A percentile compares a stretch with the other conserved stretches of the same genome.
Conservation (phyloP, 202 grass and related monocot genomes). For the Dendrocalamus latiflorus region DNA sequence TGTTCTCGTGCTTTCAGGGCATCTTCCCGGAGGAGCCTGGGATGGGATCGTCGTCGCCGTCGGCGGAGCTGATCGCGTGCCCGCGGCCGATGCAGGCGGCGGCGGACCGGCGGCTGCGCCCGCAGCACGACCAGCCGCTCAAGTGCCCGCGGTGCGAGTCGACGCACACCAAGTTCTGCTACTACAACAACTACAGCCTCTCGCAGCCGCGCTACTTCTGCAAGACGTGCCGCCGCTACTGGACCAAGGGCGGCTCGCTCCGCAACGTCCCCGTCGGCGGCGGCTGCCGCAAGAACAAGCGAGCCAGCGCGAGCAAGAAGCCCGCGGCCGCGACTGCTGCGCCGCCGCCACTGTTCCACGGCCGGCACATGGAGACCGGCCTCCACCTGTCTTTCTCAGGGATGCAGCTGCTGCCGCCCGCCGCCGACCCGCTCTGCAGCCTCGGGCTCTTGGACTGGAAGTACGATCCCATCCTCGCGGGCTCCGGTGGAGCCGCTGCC, state of each 20-base stretch:
- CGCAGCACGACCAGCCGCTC: too few species aligned
- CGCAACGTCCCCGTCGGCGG: slow-evolving; percentile 92
- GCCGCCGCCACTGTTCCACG: not conserved
- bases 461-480: slow-evolving; percentile 41
- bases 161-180: slow-evolving; percentile 89
- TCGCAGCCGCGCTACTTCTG: slow-evolving; percentile 80
- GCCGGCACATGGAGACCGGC: slow-evolving; percentile 45
- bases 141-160: slow-evolving; percentile 77
- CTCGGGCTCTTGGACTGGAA: slow-evolving; percentile 65
- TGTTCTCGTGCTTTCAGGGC: slow-evolving; percentile 55
- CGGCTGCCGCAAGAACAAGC: slow-evolving; percentile 83
- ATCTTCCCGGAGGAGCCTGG: slow-evolving; percentile 55
- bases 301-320: slow-evolving; percentile 37
- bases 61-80: too few species aligned
- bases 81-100: too few species aligned
- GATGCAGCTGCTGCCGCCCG: slow-evolving; percentile 25
- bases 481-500: not conserved
- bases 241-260: slow-evolving; percentile 87
- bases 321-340: not conserved
- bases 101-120: too few species aligned
- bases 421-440: slow-evolving; percentile 41
- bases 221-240: slow-evolving; percentile 75
- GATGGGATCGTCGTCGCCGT: slow-evolving; percentile 67
- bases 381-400: slow-evolving; percentile 78
- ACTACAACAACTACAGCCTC: slow-evolving; percentile 94